These are phyloP conservation scores for Ophiostoma populinum DNA, from an alignment of 2,329 filamentous ascomycete genomes.

Conservation along the genomic window DNA sequence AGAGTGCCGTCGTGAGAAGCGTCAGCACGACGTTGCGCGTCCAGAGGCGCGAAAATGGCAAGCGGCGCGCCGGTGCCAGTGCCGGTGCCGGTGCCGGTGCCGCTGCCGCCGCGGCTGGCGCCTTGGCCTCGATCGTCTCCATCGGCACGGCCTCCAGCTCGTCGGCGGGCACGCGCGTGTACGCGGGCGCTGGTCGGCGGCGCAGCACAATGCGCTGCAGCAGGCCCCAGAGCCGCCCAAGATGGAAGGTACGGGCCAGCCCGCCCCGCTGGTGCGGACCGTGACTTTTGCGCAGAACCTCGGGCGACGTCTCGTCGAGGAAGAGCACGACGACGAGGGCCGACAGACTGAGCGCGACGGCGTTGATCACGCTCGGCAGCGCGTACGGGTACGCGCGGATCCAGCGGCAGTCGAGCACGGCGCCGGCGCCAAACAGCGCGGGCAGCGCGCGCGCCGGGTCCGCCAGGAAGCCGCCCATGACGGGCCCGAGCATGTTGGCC, in stretches of 20 bases:
- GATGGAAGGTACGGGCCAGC: too few species aligned
- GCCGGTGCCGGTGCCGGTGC: too few species aligned
- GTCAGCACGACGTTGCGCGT: conserved; percentile 31
- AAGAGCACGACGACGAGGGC: conserved; percentile 41
- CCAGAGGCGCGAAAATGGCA: conserved; percentile 26
- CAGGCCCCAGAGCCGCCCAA: too few species aligned
- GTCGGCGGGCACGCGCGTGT: conserved; percentile 1
- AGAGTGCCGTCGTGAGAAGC: conserved; percentile 46
- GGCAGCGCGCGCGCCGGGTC: conserved; percentile 48
- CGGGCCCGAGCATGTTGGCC: conserved; percentile 40
- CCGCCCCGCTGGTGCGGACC: too few species aligned
- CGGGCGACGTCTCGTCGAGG: too few species aligned
- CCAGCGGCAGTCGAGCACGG: conserved; percentile 43
- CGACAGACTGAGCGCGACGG: conserved; percentile 35
- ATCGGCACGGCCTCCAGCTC: background rate
- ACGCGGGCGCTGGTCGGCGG: background rate
- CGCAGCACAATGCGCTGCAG: background rate
- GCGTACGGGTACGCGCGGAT: conserved; percentile 50
- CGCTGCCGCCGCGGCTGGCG: conserved; percentile 5
- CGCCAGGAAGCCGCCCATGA: conserved; percentile 43
- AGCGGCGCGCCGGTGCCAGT: too few species aligned
- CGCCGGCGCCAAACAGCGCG: conserved; percentile 40
- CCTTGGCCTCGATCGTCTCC: background rate
- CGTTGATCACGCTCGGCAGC: conserved; percentile 43
- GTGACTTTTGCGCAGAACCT: too few species aligned